Percentiles rank a stretch among this genome's conserved stretches.
Conservation (phyloP, 1,284 basidiomycete genomes). For the Schizopora paradoxa region DNA sequence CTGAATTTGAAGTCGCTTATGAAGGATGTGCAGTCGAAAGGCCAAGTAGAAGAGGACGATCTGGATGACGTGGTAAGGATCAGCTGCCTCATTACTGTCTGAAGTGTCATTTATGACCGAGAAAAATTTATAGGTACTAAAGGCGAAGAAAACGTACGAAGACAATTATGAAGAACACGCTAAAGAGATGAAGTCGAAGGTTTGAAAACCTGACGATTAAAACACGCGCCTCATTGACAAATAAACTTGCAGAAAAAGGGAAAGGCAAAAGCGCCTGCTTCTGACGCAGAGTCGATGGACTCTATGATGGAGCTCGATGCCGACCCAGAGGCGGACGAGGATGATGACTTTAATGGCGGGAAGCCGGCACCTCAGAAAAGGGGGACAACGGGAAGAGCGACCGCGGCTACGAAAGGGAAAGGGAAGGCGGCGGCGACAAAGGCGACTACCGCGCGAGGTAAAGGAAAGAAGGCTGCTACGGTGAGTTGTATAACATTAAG, state of each 20-base stretch:
- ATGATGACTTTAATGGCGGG: constrained; percentile 46
- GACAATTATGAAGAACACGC: constrained; percentile 55
- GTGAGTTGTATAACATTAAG: constrained; percentile 7
- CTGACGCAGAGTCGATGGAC: constrained; percentile 59
- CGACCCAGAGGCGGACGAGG: constrained; percentile 44
- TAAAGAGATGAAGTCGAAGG: constrained; percentile 30
- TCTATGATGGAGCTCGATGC: constrained; percentile 83
- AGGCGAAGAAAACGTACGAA: constrained; percentile 63
- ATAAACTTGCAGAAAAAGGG: constrained; percentile 27
- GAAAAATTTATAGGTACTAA: constrained; percentile 44
- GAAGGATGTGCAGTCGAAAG: constrained; percentile 57
- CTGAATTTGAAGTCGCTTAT: constrained; percentile 58
- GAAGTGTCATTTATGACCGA: constrained; percentile 1
- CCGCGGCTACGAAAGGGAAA: constrained; percentile 16
- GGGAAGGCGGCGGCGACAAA: constrained; percentile 17
- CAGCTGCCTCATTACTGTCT: constrained; percentile 2
- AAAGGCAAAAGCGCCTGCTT: constrained; percentile 48
- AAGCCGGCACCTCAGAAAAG: constrained; percentile 49
- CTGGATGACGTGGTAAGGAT: constrained; percentile 65
- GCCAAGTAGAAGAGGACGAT: constrained; percentile 68
- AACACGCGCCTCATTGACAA: constrained; percentile 18
- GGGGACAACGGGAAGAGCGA: constrained; percentile 22
- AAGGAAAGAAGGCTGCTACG: constrained; percentile 27
- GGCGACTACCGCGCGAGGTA: constrained; percentile 21
- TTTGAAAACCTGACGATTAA: neutral